Evolutionary conservation across 2,329 filamentous ascomycete species (phyloP).

Genomic region (Clathrospora elynae): DNA sequence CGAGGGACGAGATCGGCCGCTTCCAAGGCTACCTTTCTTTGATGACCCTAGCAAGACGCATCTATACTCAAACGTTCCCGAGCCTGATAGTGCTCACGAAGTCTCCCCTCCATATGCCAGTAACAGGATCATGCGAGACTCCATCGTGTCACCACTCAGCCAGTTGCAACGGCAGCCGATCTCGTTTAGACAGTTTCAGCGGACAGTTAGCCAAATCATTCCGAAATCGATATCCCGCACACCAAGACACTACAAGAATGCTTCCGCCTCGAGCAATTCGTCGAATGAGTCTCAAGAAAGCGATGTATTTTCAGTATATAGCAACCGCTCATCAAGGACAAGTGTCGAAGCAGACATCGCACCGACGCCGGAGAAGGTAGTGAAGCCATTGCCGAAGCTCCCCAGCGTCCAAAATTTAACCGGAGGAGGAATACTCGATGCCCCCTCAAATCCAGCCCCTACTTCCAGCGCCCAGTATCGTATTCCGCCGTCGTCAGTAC

Average conservation of each 20-base stretch:
- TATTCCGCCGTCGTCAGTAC: conserved; percentile 22
- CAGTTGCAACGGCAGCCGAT: conserved; percentile 21
- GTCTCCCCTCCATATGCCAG: conserved; percentile 43
- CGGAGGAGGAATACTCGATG: conserved; percentile 33
- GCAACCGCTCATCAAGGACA: conserved; percentile 47
- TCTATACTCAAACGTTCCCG: conserved; percentile 27
- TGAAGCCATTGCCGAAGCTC: conserved; percentile 24
- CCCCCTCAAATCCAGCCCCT: conserved; percentile 11
- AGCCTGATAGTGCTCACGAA: conserved; percentile 26
- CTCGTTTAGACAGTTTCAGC: conserved; percentile 21
- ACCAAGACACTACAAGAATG: conserved; percentile 17
- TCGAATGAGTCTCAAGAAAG: conserved; percentile 46
- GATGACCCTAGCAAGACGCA: conserved; percentile 25
- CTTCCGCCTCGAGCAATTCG: conserved; percentile 34
- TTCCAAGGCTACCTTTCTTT: conserved; percentile 40
- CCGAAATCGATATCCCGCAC: conserved; percentile 7
- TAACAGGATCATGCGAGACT: conserved; percentile 30
- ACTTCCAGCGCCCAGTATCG: conserved; percentile 14
- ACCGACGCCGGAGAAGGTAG: conserved; percentile 21
- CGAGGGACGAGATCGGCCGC: conserved; percentile 36
- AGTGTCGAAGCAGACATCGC: conserved; percentile 43
- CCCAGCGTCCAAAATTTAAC: conserved; percentile 25
- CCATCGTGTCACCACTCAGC: conserved; percentile 40
- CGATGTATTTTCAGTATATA: conserved; percentile 49
- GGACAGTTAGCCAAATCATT: conserved; percentile 17